These are phyloP conservation scores for Dothideomycetes sp. DNA, from an alignment of 2,329 filamentous ascomycete genomes.

Conservation along the genomic window DNA sequence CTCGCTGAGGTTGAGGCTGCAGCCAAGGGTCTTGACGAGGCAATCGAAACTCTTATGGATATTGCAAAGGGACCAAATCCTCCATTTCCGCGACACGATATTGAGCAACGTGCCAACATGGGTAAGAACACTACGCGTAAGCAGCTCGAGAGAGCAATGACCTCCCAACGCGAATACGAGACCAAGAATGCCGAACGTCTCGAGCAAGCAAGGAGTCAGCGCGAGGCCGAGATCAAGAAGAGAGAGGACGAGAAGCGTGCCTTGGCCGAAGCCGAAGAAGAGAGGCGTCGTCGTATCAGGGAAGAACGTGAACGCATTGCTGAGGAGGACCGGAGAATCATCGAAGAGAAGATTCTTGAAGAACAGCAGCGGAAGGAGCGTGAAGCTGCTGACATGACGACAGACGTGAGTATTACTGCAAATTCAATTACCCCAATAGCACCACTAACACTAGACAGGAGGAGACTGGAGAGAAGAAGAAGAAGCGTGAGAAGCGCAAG, in stretches of 20 bases:
- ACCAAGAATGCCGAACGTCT: conserved; percentile 85
- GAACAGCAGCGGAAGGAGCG: conserved; percentile 47
- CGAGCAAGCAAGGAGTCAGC: conserved; percentile 63
- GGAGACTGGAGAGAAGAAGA: conserved; percentile 64
- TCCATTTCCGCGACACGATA: conserved; percentile 80
- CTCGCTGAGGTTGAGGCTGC: conserved; percentile 73
- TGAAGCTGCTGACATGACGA: conserved; percentile 64
- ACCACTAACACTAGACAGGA: conserved; percentile 18
- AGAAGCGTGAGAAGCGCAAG: conserved; percentile 64
- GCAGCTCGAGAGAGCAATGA: conserved; percentile 76
- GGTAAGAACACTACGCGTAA: conserved; percentile 87
- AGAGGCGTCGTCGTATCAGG: conserved; percentile 69
- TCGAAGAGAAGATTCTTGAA: conserved; percentile 60
- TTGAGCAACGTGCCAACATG: conserved; percentile 96
- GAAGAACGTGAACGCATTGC: conserved; percentile 75
- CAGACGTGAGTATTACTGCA: conserved; percentile 35
- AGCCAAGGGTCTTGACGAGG: conserved; percentile 68
- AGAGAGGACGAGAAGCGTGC: conserved; percentile 67
- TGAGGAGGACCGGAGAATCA: conserved; percentile 60
- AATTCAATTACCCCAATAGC: background rate
- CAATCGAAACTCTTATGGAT: conserved; percentile 58
- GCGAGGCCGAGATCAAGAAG: conserved; percentile 67
- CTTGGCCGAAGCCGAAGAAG: conserved; percentile 56
- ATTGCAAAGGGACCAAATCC: conserved; percentile 54
- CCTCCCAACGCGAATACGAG: conserved; percentile 83